Base-by-base conservation (phyloP, 148 eudicot genomes). In the Drosera capensis region DNA sequence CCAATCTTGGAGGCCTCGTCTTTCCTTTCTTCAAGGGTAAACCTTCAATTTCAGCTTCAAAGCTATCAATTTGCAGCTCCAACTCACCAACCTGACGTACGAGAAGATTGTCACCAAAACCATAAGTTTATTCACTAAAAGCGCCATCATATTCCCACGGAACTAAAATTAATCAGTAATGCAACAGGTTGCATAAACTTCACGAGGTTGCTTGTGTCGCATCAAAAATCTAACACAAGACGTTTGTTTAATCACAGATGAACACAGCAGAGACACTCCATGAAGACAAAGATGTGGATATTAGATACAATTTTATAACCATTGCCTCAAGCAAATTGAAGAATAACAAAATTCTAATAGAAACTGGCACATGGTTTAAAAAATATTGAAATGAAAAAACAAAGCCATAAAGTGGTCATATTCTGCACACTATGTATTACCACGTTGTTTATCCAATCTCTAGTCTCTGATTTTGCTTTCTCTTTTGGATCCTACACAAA, bases 1-100 rank as follows among this genome's bases (percentile, higher is more conserved):
- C 99, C 94, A 92, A 51, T 85, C 99, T 92, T n/a, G 99, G 99
- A 41, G 99, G 99, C 67, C 95, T 82, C 4, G 80, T 65, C 73
- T 92, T 92, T 40, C 99, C 99, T 67, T 92, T 92, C 65, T 85
- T 92, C 40, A 85, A 88, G 19, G 94, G 68, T 28, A 92, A 77
- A 22, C 99, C 99, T 64, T 85, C 99, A 52, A 81, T 64, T 70
- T 92, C 99, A 61, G 95, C 99, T 73, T 92, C 99, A 77, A 85
- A 92, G 67, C 59, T 74, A 68, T 92, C 99, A 46, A 92, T 82
- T 71, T 92, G 99, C 50, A 83, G 79, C 52, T 82, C 93, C 68
- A 92, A 59, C 71, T 85, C 95, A 30, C 78, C 68, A 18, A 92
- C 99, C 99, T 90, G 60, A 62, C 47, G 38, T 24, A 8, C 9